phyloP scores from a whole-genome alignment of 495 filamentous ascomycete species.

The Penicillium desertorum region DNA sequence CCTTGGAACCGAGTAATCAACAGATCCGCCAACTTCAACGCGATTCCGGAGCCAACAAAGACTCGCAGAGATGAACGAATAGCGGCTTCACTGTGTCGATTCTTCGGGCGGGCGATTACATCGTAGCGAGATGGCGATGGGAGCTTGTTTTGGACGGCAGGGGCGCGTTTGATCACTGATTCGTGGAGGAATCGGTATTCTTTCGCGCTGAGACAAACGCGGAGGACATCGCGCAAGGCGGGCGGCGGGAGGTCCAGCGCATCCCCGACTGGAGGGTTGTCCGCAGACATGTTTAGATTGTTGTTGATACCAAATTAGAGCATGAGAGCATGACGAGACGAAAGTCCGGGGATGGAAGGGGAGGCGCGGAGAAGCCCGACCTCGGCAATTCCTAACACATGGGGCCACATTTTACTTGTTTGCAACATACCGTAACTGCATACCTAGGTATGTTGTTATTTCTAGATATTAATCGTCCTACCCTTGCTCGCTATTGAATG shows the following conservation, averaged over 20 bases:
- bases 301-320: slow-evolving; percentile 2
- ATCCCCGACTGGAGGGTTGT: slow-evolving; percentile 12
- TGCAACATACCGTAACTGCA: no score
- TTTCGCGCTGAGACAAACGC: slow-evolving; percentile 78
- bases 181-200: slow-evolving; percentile 83
- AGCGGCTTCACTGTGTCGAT: slow-evolving; percentile 78
- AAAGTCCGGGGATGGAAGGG: slow-evolving; percentile 9
- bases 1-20: slow-evolving; percentile 50
- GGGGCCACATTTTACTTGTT: background rate
- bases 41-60: slow-evolving; percentile 66
- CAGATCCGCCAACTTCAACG: slow-evolving; percentile 67
- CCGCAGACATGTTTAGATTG: slow-evolving; percentile 20
- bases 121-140: slow-evolving; percentile 58
- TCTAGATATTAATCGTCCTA: no score
- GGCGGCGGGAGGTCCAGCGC: slow-evolving; percentile 25
- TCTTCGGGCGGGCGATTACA: slow-evolving; percentile 49
- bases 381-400: slow-evolving; percentile 6
- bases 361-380: slow-evolving; percentile 7
- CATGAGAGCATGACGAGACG: background rate
- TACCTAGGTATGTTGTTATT: no score
- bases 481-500: no score
- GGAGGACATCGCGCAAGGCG: slow-evolving; percentile 66
- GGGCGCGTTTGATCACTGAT: slow-evolving; percentile 68
- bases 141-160: slow-evolving; percentile 56
- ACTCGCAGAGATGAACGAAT: slow-evolving; percentile 73